Conservation (phyloP, 1,139 yeast genomes). For the Saccharomycopsis hybrid region DNA sequence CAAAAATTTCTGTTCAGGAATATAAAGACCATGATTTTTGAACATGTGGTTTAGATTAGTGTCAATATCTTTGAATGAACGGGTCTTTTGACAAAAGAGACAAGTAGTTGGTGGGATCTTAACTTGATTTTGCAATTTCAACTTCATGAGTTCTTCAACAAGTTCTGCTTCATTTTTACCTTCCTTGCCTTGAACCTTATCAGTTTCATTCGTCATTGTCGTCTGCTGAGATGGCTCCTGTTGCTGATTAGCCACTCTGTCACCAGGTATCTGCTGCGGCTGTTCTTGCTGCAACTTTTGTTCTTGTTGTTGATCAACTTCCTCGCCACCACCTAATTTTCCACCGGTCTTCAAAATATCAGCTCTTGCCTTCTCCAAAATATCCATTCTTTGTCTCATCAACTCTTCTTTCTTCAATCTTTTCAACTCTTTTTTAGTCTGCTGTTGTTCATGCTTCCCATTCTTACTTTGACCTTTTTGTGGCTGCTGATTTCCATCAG, state of each 20-base stretch:
- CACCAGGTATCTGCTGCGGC: slow-evolving; percentile 19
- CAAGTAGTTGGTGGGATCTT: slow-evolving; percentile 72
- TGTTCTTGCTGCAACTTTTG: too few relatives aligned
- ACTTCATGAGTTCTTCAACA: slow-evolving; percentile 47
- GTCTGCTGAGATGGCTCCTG: too few relatives aligned
- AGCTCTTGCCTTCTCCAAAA: slow-evolving; percentile 23
- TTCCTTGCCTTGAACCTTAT: too few relatives aligned
- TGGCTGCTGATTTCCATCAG: slow-evolving; percentile 42
- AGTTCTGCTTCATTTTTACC: too few relatives aligned
- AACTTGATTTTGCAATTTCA: slow-evolving; percentile 54
- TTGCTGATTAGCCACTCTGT: too few relatives aligned
- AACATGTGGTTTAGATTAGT: slow-evolving; percentile 74
- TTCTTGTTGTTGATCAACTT: slow-evolving; percentile 21
- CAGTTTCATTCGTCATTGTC: too few relatives aligned
- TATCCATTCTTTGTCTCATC: slow-evolving; percentile 7
- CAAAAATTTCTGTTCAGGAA: slow-evolving; percentile 75
- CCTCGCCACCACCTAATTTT: slow-evolving; percentile 23
- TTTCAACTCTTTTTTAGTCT: slow-evolving; percentile 58
- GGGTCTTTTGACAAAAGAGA: slow-evolving; percentile 66
- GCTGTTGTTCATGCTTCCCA: slow-evolving; percentile 43
- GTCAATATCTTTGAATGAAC: slow-evolving; percentile 42
- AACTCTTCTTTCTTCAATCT: slow-evolving; percentile 53
- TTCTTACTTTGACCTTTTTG: slow-evolving; percentile 47
- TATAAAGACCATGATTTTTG: slow-evolving; percentile 69
- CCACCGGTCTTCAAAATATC: slow-evolving; percentile 37